Base-by-base conservation (phyloP, 1,139 yeast species). In the Diutina rugosa region DNA sequence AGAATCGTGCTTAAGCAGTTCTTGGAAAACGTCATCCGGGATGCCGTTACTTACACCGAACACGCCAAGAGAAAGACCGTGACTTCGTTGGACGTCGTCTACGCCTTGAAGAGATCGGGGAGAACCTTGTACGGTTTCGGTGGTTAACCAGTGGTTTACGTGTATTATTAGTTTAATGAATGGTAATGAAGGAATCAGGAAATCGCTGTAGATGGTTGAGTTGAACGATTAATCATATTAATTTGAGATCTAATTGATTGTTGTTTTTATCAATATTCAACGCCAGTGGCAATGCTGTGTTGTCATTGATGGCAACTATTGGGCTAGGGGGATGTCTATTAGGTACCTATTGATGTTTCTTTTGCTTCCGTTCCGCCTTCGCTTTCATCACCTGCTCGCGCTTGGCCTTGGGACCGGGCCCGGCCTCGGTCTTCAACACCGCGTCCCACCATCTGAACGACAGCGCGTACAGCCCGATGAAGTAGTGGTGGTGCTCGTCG, bases 11-110 rank as follows among this genome's bases (percentile, higher is more conserved):
- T 93, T 67, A 91, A 91, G 81, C 82, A 96, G 61, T 93, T 91
- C 87, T 84, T 93, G 72, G 97, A 90, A 79, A 86, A 88, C 72
- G 97, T 91, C 68, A 93, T 93, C 78, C 90, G 97, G 81, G 98
- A 93, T 71, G 98, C 98, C 69, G 97, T 93, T 69, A 90, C 97
- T 69, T 93, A 93, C 82, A 93, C 99, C 67, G 98, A 93, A 80
- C 98, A 93, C 85, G 98, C 98, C 71, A 93, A 93, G 95, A 90
- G 99, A 86, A 93, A 93, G 90, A 93, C 99, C 65, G 99, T 93
- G 69, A 93, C 99, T 67, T 90, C 98, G 63, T 84, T 93, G 72
- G 99, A 93, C 75, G 99, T 93, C 65, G 98, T 93, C 70, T 93
- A 93, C 77, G 99, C 99, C 69, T 87, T 93, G 80, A 93, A 93